These are phyloP conservation scores for Carex cristatella DNA, from an alignment of 176 grass and related monocot species.

Conservation along the genomic window DNA sequence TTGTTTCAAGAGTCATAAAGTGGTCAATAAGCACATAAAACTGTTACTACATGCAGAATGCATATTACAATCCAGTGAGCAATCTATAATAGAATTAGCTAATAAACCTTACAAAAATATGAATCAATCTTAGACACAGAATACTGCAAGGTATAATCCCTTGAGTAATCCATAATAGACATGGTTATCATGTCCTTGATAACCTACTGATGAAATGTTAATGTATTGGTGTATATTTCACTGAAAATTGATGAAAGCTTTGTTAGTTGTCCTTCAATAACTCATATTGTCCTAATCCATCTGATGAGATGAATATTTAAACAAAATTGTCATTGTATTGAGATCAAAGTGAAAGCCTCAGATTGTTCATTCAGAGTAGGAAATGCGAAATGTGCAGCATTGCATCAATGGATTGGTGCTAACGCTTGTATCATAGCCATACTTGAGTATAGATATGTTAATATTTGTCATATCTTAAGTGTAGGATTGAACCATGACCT, in stretches of 20 bases:
- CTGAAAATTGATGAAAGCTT: background rate
- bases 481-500: background rate
- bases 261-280: background rate
- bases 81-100: background rate
- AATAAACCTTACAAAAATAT: background rate
- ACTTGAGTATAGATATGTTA: background rate
- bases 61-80: too few species aligned
- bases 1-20: background rate
- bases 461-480: background rate
- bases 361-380: background rate
- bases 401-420: background rate
- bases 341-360: background rate
- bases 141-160: background rate
- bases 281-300: background rate
- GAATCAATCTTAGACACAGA: background rate
- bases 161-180: background rate
- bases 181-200: background rate
- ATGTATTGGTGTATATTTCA: background rate
- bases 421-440: background rate
- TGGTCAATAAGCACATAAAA: background rate
- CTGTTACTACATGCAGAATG: too few species aligned
- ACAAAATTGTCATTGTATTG: background rate
- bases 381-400: background rate
- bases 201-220: background rate
- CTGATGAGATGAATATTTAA: background rate